Evolutionary conservation across 2,329 filamentous ascomycete genomes (phyloP).

Genomic region (Corniculantispora saksenae): DNA sequence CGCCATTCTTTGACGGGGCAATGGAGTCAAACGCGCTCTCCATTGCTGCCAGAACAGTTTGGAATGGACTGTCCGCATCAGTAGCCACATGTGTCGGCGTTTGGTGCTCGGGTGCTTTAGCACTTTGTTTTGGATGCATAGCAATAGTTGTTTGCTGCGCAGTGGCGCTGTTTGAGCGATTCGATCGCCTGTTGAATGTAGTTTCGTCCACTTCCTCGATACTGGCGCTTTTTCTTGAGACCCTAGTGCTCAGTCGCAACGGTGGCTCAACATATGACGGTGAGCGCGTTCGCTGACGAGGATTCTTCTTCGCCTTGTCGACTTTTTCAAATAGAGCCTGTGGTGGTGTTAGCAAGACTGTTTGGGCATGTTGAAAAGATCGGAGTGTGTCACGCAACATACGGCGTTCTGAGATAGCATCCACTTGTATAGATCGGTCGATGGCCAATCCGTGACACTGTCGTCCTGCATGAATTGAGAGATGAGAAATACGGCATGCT

Average conservation of each 20-base stretch:
- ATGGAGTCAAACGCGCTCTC: not conserved
- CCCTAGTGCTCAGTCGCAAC: not conserved
- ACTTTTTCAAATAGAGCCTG: constrained; percentile 32
- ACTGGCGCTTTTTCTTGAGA: constrained; percentile 22
- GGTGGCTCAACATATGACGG: constrained; percentile 9
- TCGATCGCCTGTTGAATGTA: not conserved
- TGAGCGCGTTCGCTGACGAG: constrained; percentile 20
- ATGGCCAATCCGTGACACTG: constrained; percentile 41
- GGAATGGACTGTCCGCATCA: constrained; percentile 11
- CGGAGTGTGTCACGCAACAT: constrained; percentile 22
- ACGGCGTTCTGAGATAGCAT: constrained; percentile 44
- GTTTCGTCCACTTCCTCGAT: constrained; percentile 18
- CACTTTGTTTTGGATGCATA: not conserved
- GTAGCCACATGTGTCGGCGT: not conserved
- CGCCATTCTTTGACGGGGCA: constrained; percentile 23
- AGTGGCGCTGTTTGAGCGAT: not conserved
- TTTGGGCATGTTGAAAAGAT: not conserved
- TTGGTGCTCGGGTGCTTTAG: not conserved
- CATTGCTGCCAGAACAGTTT: constrained; percentile 3
- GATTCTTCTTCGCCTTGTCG: constrained; percentile 26
- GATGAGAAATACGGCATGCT: constrained; percentile 54
- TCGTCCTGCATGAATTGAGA: constrained; percentile 50
- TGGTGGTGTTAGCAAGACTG: constrained; percentile 12
- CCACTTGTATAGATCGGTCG: constrained; percentile 52
- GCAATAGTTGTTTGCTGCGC: constrained; percentile 6